Conservation (phyloP, 345 rosid genomes). For the Barbarea vulgaris region DNA sequence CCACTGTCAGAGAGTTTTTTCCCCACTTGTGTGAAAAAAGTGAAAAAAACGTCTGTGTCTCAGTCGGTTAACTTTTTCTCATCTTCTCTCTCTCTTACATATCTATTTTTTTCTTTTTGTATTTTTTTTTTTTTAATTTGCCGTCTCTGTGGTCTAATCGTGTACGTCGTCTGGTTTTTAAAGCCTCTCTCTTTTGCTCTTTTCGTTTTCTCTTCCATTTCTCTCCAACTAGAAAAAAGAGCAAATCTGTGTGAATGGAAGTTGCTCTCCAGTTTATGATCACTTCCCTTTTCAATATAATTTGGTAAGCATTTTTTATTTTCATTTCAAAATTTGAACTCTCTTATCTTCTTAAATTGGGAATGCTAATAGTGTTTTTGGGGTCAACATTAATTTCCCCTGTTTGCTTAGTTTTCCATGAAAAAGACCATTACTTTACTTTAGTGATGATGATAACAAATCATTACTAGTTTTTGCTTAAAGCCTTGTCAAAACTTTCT, state of each 20-base stretch:
- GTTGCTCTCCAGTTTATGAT: conserved; percentile 16
- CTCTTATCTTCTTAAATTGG: conserved; percentile 13
- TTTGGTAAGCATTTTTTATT: conserved; percentile 25
- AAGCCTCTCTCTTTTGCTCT: conserved; percentile 33
- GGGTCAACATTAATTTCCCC: conserved; percentile 28
- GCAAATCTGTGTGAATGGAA: conserved; percentile 24
- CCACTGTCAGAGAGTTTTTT: conserved; percentile 39
- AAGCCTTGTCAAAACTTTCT: not conserved
- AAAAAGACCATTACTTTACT: conserved; percentile 5
- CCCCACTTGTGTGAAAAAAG: conserved; percentile 37
- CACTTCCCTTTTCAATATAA: conserved; percentile 10
- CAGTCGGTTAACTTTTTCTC: conserved; percentile 33
- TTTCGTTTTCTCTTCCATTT: conserved; percentile 29
- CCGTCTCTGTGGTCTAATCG: conserved; percentile 42
- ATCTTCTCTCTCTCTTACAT: not conserved
- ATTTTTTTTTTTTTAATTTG: not conserved
- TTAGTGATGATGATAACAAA: not conserved
- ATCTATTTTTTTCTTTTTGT: not conserved
- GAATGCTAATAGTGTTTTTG: conserved; percentile 28
- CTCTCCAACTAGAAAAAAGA: conserved; percentile 11
- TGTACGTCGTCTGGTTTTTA: conserved; percentile 33
- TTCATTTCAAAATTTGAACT: not conserved
- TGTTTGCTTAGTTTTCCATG: conserved; percentile 22
- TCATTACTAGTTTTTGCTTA: conserved; percentile 20
- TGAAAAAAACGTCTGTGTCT: conserved; percentile 26